Evolutionary conservation across 2,329 filamentous ascomycete species (phyloP), one percentile per base, ranked within the genome.

Genomic region (Beauveria varroae): DNA sequence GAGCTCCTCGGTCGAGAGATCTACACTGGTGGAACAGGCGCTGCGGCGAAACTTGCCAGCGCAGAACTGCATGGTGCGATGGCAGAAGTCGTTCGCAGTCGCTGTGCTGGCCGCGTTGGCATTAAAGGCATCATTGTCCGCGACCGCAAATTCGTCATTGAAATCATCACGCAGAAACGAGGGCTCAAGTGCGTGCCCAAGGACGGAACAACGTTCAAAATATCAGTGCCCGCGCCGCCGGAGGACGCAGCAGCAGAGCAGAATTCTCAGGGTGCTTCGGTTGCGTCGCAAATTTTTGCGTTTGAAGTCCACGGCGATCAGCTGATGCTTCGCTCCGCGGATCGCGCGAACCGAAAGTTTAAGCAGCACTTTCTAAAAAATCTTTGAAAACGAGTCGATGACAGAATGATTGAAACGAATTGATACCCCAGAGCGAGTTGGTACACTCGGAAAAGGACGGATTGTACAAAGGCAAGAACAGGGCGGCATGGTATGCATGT

Each of bases 51-150:
- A 73, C 77, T 99, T 40, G 86, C 85, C 50, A 91, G 88, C 62
- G 93, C 93, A 1, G 95, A 99, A 74, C 93, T 92, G 68, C 93
- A 98, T 72, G 95, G 95, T 1, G 93, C 93, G 18, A 78, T 86
- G 67, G 73, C 97, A 22, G 86, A 92, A 75, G 91, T 98, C 24
- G 89, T 93, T 60, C 78, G 93, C 67, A 95, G 92, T 72, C 77
- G 84, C 34, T 97, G 93, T 72, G 84, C 88, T 18, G 86, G 89
- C 59, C 81, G 93, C 18, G 93, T 99, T 0, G 93, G 95, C 0
- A 75, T 93, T 59, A 84, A 80, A 68, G 95, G 95, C 18, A 93
- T 98, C 67, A 89, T 98, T 63, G 86, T 97, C 46, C 86, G 90
- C 71, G 95, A 99, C 76, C 88, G 89, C 57, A 91, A 89, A 71